Evolutionary conservation across 352 stramenopile genomes (phyloP).

Genomic region (Pythium aristosporum): DNA sequence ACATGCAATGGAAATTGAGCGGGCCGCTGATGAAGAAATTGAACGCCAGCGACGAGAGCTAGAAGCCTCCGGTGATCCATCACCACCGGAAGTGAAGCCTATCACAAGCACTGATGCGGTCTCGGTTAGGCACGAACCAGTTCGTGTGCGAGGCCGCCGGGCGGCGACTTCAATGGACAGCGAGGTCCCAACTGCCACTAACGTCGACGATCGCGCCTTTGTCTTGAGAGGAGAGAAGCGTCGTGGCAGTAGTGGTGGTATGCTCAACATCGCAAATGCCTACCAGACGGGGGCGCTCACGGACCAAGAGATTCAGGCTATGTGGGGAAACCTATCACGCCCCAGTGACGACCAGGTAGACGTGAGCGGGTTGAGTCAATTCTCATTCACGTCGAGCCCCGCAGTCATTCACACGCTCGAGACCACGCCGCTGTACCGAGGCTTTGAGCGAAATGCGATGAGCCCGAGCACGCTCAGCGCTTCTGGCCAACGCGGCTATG

Average conservation of each 20-base stretch:
- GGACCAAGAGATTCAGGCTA: slow-evolving; percentile 38
- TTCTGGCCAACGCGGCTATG: slow-evolving; percentile 30
- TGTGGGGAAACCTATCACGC: slow-evolving; percentile 33
- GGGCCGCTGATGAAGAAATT: slow-evolving; percentile 23
- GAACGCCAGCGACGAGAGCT: slow-evolving; percentile 20
- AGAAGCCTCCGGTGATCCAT: not conserved
- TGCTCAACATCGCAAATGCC: slow-evolving; percentile 23
- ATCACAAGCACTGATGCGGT: slow-evolving; percentile 5
- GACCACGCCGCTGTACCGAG: slow-evolving; percentile 37
- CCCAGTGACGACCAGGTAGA: slow-evolving; percentile 33
- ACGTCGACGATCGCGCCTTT: slow-evolving; percentile 1
- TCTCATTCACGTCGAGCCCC: slow-evolving; percentile 34
- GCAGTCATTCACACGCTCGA: slow-evolving; percentile 37
- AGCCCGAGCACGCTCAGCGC: not conserved
- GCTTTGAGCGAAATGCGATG: not conserved
- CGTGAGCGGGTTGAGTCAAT: slow-evolving; percentile 33
- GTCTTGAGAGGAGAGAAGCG: not conserved
- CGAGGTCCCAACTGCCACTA: not conserved
- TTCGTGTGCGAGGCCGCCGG: slow-evolving; percentile 4
- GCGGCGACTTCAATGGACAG: not conserved
- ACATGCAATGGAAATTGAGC: slow-evolving; percentile 23
- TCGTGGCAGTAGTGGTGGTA: slow-evolving; percentile 1
- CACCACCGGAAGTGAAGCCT: not conserved
- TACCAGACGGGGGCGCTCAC: slow-evolving; percentile 38
- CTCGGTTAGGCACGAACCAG: not conserved